Evolutionary conservation across 2,329 filamentous ascomycete species (phyloP).

Genomic region (Fusarium nelsonii): DNA sequence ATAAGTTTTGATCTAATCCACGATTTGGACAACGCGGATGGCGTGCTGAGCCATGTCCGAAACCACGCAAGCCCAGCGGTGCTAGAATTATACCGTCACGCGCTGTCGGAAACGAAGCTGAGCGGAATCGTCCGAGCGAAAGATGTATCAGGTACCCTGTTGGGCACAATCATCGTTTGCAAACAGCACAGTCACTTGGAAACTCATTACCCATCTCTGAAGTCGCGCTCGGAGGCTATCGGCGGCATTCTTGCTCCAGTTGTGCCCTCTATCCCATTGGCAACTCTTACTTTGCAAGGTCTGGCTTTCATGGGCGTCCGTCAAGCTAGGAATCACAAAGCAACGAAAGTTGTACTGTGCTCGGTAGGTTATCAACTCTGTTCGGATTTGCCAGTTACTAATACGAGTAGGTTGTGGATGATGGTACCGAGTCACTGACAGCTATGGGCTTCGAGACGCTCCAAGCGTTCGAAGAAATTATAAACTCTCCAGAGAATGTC

Average conservation of each 20-base stretch:
- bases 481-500: slow-evolving; percentile 69
- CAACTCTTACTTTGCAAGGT: slow-evolving; percentile 78
- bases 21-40: slow-evolving; percentile 79
- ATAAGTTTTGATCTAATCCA: slow-evolving; percentile 87
- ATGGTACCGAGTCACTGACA: slow-evolving; percentile 77
- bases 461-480: slow-evolving; percentile 86
- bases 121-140: slow-evolving; percentile 89
- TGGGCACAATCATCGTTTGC: slow-evolving; percentile 86
- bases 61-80: slow-evolving; percentile 81
- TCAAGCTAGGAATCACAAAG: slow-evolving; percentile 84
- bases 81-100: slow-evolving; percentile 82
- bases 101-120: slow-evolving; percentile 75
- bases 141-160: slow-evolving; percentile 72
- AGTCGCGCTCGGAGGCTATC: slow-evolving; percentile 68
- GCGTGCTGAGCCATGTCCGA: slow-evolving; percentile 80
- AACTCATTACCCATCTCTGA: slow-evolving; percentile 76
- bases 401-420: slow-evolving; percentile 71
- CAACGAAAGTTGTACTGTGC: slow-evolving; percentile 79
- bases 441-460: slow-evolving; percentile 85
- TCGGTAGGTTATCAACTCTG: slow-evolving; percentile 70
- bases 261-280: slow-evolving; percentile 76
- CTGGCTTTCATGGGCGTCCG: slow-evolving; percentile 83
- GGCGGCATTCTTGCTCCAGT: slow-evolving; percentile 86
- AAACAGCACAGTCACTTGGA: slow-evolving; percentile 76
- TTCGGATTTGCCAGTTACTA: slow-evolving; percentile 8